Evolutionary conservation across 768 basidiomycete species (phyloP).

Genomic region (Xerocomellus intermedius): DNA sequence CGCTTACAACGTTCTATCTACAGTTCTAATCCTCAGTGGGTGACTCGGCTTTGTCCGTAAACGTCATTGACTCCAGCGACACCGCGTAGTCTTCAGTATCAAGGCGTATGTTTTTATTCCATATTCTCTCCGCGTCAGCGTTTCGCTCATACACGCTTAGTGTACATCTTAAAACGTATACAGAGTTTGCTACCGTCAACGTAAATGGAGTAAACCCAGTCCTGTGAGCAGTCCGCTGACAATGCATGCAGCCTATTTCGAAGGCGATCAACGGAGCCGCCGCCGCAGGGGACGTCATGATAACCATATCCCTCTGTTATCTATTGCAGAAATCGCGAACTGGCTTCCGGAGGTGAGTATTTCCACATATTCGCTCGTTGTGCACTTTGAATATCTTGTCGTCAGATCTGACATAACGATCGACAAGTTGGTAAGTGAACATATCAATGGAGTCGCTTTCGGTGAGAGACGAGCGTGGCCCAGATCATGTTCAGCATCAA

Average conservation of each 20-base stretch:
- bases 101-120: slow-evolving; percentile 3
- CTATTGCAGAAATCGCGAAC: slow-evolving; percentile 49
- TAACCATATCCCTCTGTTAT: slow-evolving; percentile 45
- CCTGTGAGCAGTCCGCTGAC: neutral
- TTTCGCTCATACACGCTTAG: slow-evolving; percentile 30
- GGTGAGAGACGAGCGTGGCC: neutral
- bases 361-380: neutral
- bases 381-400: neutral
- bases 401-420: slow-evolving; percentile 48
- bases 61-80: neutral
- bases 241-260: neutral
- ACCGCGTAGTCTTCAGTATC: neutral
- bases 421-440: slow-evolving; percentile 38
- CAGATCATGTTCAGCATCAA: slow-evolving; percentile 56
- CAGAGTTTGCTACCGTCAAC: neutral
- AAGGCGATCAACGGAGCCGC: slow-evolving; percentile 42
- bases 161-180: slow-evolving; percentile 21
- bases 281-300: slow-evolving; percentile 46
- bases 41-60: neutral
- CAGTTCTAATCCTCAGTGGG: slow-evolving; percentile 36
- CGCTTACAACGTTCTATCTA: slow-evolving; percentile 3
- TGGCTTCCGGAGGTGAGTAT: slow-evolving; percentile 42
- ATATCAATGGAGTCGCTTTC: neutral
- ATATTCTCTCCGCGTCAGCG: neutral
- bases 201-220: neutral